A percentile compares a stretch with the other conserved stretches of the same genome.
These are phyloP conservation scores for Acanthamoeba lenticulata DNA, from an alignment of 208 protist genomes.

Conservation along the genomic window DNA sequence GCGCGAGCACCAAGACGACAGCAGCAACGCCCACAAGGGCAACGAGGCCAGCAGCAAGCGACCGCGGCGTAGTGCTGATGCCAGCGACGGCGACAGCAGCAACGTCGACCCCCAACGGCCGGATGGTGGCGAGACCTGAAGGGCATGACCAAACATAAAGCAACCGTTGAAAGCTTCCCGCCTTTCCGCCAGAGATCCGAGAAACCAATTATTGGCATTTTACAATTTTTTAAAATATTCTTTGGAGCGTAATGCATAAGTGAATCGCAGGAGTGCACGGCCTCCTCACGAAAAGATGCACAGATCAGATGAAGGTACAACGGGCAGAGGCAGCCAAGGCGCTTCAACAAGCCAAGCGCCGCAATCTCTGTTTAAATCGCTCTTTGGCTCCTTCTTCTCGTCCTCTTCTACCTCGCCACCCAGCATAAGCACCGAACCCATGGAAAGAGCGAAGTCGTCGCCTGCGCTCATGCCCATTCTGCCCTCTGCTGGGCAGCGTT, in stretches of 20 bases:
- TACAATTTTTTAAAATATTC: no score
- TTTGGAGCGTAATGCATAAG: no score
- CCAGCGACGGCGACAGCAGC: not conserved
- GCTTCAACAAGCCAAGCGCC: not conserved
- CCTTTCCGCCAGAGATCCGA: not conserved
- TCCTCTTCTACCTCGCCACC: not conserved
- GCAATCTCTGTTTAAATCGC: not conserved
- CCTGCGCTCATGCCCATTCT: not conserved
- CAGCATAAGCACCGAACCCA: no score
- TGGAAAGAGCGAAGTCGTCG: not conserved
- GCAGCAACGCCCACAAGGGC: no score
- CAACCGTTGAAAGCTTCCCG: not conserved
- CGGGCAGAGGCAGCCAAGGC: not conserved
- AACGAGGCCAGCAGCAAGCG: not conserved
- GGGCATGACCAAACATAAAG: not conserved
- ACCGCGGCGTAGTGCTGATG: not conserved
- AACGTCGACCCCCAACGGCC: no score
- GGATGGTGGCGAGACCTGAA: no score
- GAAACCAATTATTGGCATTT: no score
- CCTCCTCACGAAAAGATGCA: no score
- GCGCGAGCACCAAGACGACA: not conserved
- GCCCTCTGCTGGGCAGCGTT: not conserved
- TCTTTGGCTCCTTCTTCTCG: conserved; percentile 38
- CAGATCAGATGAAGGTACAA: not conserved
- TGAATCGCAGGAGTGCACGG: no score